Conservation (phyloP, 73 alveolate species). For the Paramecium biaurelia region DNA sequence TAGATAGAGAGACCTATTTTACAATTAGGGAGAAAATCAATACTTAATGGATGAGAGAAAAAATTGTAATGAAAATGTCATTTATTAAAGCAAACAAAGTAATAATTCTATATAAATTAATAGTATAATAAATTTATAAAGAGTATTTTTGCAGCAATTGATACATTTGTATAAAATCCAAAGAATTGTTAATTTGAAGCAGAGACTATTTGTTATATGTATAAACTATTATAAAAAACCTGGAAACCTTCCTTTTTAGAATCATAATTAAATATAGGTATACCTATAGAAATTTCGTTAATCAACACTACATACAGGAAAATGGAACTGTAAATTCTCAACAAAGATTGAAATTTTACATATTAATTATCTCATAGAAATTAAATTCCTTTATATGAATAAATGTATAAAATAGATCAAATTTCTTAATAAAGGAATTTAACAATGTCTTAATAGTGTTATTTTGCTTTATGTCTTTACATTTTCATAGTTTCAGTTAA, state of each 20-base stretch:
- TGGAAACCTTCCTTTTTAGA: not conserved
- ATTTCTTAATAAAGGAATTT: not conserved
- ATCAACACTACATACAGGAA: not conserved
- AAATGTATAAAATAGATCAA: not conserved
- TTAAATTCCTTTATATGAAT: not conserved
- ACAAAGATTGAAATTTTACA: not conserved
- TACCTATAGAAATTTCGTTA: not conserved
- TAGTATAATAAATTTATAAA: conserved; percentile 26
- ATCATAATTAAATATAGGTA: not conserved
- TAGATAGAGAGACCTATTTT: not conserved
- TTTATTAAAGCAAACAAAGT: conserved; percentile 17
- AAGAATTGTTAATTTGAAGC: not conserved
- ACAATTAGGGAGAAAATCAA: not conserved
- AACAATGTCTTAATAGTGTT: conserved; percentile 58
- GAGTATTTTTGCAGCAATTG: not conserved
- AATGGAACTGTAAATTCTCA: not conserved
- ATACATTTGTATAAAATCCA: not conserved
- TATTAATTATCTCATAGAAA: not conserved
- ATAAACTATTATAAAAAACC: not conserved
- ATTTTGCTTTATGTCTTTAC: conserved; percentile 82
- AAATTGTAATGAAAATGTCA: conserved; percentile 8
- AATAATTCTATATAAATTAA: not conserved
- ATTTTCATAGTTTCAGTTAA: conserved; percentile 88
- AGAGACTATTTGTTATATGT: not conserved
- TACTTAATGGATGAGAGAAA: not conserved